Conservation (phyloP, 139 green algal genomes). For the Chlamydomonas sp. region DNA sequence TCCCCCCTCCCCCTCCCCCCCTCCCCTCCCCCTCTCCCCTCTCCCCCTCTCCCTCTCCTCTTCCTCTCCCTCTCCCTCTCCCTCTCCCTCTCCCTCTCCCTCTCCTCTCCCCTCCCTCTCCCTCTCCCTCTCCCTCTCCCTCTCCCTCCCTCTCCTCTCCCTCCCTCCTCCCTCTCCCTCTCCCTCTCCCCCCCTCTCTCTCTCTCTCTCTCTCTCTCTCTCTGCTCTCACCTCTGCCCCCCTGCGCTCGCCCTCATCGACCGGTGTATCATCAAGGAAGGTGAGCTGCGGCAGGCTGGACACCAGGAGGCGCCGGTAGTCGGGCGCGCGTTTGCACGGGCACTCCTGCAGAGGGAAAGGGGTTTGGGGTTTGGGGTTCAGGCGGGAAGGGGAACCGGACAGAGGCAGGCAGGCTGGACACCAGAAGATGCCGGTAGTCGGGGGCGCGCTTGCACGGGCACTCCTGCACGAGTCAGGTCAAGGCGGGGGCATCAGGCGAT, state of each 20-base stretch:
- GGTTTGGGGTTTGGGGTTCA: too few species aligned
- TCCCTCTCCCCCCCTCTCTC: not conserved
- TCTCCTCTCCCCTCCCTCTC: conserved; percentile 11
- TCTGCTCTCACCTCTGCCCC: conserved; percentile 6
- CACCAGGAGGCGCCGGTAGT: conserved; percentile 10
- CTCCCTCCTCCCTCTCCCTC: not conserved
- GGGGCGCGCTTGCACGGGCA: not conserved
- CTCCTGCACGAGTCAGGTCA: too few species aligned
- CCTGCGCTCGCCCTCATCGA: conserved; percentile 13
- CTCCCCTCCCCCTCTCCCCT: not conserved
- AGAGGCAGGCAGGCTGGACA: not conserved
- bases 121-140: conserved; percentile 2
- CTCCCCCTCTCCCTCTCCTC: conserved; percentile 13
- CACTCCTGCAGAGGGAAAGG: not conserved
- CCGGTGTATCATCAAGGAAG: conserved; percentile 18
- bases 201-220: not conserved
- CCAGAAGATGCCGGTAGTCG: conserved; percentile 1
- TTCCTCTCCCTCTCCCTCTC: conserved; percentile 3
- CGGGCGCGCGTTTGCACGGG: not conserved
- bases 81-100: conserved; percentile 1
- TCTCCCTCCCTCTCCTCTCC: conserved; percentile 11
- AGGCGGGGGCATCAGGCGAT: too few species aligned
- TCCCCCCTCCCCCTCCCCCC: not conserved
- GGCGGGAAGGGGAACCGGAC: too few species aligned
- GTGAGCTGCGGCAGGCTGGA: conserved; percentile 6